Base-by-base conservation (phyloP, 108 stramenopile genomes). In the Pseudonitzschia delicatissima region DNA sequence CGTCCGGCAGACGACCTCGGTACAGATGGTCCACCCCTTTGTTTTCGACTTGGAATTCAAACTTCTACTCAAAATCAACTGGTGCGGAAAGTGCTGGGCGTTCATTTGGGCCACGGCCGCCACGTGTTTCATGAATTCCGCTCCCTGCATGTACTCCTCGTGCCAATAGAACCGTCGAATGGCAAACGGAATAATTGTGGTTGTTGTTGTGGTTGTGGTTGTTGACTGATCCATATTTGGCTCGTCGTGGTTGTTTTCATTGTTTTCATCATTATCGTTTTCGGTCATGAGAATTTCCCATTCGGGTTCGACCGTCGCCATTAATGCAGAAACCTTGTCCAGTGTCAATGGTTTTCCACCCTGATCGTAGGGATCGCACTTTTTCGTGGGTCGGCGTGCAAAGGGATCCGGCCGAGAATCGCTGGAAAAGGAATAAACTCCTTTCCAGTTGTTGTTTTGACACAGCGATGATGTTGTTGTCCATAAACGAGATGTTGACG, bases 351-450 rank as follows among this genome's bases (percentile, higher is more conserved):
- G 82, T 62, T 81, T 82, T 12, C 85, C 85, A 50, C 74, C 77
- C 69, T 83, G 85, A 11, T 82, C 85, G 50, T 78, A 86, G 12
- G 85, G 85, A 73, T 86, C 85, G 62, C 85, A 86, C 28, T 60
- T 66, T 63, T 69, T 21, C 29, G 53, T 86, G 3, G 85, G 85
- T 48, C 85, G 57, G 6, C 79, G 76, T n/a, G 85, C 85, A 33
- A 77, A 68, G 20, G 85, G 85, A 76, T 86, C 85, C 26, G 80
- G 62, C 39, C 71, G 57, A 45, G 37, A 7, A 44, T n/a, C n/a
- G n/a, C n/a, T n/a, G n/a, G n/a, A n/a, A n/a, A n/a, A n/a, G n/a
- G n/a, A n/a, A n/a, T n/a, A n/a, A n/a, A n/a, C n/a, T n/a, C n/a
- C n/a, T n/a, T n/a, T n/a, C n/a, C n/a, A n/a, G n/a, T n/a, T n/a